Conservation (phyloP, 345 rosid genomes). For the Passiflora organensis region DNA sequence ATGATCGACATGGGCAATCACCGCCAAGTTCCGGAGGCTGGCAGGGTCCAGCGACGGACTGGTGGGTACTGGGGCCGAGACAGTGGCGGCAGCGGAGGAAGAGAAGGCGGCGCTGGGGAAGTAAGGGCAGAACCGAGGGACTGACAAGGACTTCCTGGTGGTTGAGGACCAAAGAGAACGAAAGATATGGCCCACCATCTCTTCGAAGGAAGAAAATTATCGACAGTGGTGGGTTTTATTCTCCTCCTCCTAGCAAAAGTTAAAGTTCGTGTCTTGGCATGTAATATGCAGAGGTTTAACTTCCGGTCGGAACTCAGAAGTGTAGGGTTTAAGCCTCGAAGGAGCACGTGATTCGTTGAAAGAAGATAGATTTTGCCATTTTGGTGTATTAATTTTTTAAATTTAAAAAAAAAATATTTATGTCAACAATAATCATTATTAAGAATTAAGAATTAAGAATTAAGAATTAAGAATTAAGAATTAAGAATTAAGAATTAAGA, state of each 20-base stretch:
- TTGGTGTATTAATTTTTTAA: too few relatives aligned
- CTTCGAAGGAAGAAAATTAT: not conserved
- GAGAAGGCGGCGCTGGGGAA: slow-evolving; percentile 15
- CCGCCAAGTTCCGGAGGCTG: slow-evolving; percentile 87
- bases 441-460: too few relatives aligned
- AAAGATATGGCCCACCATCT: slow-evolving; percentile 75
- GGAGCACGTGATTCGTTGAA: too few relatives aligned
- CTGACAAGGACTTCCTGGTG: slow-evolving; percentile 44
- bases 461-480: too few relatives aligned
- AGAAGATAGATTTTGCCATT: too few relatives aligned
- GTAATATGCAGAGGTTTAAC: too few relatives aligned
- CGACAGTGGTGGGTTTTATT: not conserved
- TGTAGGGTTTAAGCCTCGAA: too few relatives aligned
- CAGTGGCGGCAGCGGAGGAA: slow-evolving; percentile 38
- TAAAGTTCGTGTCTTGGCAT: not conserved
- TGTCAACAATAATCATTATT: too few relatives aligned
- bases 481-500: too few relatives aligned
- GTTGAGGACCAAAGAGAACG: slow-evolving; percentile 63
- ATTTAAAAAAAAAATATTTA: too few relatives aligned
- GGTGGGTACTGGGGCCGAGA: slow-evolving; percentile 32
- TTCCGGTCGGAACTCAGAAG: too few relatives aligned
- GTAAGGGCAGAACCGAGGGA: slow-evolving; percentile 20
- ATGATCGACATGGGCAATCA: slow-evolving; percentile 96
- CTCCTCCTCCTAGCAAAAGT: too few relatives aligned
- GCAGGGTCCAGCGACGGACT: slow-evolving; percentile 53